Base-by-base conservation (phyloP, 805 yeast species). In the Spathaspora arborariae region DNA sequence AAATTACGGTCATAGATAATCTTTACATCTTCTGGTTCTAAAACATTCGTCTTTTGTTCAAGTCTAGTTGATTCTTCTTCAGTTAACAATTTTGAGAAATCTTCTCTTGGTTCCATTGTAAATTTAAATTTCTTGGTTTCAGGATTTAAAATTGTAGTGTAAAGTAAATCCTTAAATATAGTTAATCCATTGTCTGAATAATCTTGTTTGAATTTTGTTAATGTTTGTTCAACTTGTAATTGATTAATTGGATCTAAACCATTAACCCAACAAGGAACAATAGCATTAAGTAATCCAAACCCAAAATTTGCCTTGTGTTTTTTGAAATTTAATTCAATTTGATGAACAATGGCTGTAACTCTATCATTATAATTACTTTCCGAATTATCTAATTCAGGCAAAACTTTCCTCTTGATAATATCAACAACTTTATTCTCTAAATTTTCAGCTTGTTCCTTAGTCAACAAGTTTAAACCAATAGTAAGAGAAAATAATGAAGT, bases 291-390 rank as follows among this genome's bases (percentile, higher is more conserved):
- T 41, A 92, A 62, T 33, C 82, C 82, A 71, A 94, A 69, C 9
- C 99, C 99, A 69, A 89, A 94, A 50, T 88, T 87, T 0, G 98
- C 84, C 55, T 85, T 90, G 52, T 90, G 95, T 54, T 89, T 91
- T 56, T 88, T 88, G 61, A 88, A 84, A 30, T 81, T 67, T 24
- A 94, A 67, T 62, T 94, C 99, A 30, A 90, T 67, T 62, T 91
- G 98, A 63, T 90, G 95, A 34, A 94, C 73, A 42, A 92, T 79
- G 0, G 96, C 98, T 46, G 86, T 84, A n/a, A 94, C 77, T 56
- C 88, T 56, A 20, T 63, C 65, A 35, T 61, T 56, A 52, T 57
- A 69, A 34, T 60, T 49, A 18, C 57, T 48, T 4, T 54, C 52
- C n/a, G 59, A 50, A 15, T 46, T 46, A 8, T 51, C 48, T 26